Conservation (phyloP, 257 asterid species). For the Solanum dulcamara region DNA sequence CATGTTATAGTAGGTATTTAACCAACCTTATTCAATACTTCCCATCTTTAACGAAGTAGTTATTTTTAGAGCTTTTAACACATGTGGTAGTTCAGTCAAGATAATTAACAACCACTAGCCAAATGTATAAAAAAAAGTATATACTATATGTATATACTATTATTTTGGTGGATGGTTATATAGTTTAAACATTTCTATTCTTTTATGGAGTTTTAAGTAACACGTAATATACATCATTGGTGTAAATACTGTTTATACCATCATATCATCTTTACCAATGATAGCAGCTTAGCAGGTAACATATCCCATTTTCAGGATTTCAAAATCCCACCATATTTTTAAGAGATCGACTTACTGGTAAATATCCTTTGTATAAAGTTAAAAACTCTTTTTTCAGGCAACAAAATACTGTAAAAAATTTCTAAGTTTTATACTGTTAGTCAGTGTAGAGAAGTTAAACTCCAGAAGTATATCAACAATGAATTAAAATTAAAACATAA, state of each 20-base stretch:
- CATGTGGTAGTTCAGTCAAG: neutral
- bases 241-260: neutral
- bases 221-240: neutral
- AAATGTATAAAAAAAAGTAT: neutral
- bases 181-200: neutral
- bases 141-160: neutral
- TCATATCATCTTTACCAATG: neutral
- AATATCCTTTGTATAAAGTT: neutral
- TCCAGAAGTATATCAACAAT: neutral
- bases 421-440: neutral
- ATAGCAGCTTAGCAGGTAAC: neutral
- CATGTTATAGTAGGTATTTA: neutral
- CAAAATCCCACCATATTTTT: neutral
- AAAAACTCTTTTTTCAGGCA: neutral
- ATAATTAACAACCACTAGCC: neutral
- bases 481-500: neutral
- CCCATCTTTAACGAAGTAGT: neutral
- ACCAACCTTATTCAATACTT: neutral
- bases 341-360: neutral
- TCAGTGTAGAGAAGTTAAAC: neutral
- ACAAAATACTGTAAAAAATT: too few species aligned
- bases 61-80: neutral
- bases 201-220: neutral
- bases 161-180: neutral
- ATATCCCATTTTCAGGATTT: neutral